These are phyloP conservation scores for Eimeria acervulina DNA, from an alignment of 169 alveolate species.

Conservation along the genomic window DNA sequence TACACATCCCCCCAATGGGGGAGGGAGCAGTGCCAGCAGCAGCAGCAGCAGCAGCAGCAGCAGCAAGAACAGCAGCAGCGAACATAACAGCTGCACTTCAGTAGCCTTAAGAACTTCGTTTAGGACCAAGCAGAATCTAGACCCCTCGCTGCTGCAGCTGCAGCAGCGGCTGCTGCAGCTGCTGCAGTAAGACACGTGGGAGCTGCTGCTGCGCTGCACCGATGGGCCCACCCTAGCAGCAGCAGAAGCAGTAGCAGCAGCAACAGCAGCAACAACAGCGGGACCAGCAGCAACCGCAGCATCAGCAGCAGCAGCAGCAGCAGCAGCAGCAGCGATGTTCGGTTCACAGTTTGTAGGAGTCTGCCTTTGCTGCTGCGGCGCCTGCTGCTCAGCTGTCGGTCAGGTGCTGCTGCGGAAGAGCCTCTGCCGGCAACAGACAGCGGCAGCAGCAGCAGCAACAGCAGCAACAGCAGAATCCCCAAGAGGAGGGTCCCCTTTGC, in stretches of 20 bases:
- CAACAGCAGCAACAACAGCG: conserved; percentile 36
- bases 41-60: no score
- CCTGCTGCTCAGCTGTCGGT: conserved; percentile 43
- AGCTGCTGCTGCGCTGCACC: neutral
- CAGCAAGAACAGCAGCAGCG: no score
- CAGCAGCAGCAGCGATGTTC: conserved; percentile 35
- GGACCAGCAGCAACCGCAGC: conserved; percentile 19
- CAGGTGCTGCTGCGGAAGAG: conserved; percentile 6
- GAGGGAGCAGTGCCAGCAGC: no score
- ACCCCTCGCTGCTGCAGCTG: neutral
- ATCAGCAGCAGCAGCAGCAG: conserved; percentile 37
- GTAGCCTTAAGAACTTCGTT: neutral
- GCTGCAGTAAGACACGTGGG: neutral
- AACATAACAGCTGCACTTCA: neutral
- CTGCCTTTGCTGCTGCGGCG: conserved; percentile 34
- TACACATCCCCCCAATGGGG: no score
- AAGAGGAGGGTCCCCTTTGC: neutral
- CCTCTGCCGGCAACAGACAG: neutral
- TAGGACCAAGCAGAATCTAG: neutral
- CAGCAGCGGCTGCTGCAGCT: no score
- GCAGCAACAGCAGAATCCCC: conserved; percentile 21
- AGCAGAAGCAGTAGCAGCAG: conserved; percentile 33
- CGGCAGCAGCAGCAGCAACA: neutral
- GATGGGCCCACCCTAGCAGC: neutral
- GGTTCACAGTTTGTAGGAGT: conserved; percentile 4